Conservation (phyloP, 2,329 filamentous ascomycete genomes). For the Diaporthe capsici region DNA sequence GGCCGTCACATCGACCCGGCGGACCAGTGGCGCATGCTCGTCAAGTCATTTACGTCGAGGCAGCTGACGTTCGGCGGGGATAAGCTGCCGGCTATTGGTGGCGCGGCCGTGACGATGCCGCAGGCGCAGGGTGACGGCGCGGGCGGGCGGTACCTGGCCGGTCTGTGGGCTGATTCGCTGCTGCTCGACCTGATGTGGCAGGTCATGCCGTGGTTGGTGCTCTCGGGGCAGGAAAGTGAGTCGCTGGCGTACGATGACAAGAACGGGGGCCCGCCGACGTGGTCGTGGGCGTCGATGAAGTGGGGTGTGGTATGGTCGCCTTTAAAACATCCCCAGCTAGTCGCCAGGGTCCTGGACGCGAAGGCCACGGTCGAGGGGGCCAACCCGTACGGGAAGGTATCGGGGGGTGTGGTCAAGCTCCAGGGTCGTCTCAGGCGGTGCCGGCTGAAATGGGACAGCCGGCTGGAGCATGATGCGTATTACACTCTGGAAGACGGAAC, state of each 20-base stretch:
- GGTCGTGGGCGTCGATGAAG: conserved; percentile 25
- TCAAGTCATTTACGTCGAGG: conserved; percentile 19
- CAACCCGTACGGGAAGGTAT: conserved; percentile 1
- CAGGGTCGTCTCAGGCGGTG: conserved; percentile 11
- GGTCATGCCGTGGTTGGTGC: conserved; percentile 23
- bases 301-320: conserved; percentile 16
- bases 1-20: background rate
- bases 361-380: conserved; percentile 1
- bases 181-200: conserved; percentile 28
- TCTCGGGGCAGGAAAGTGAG: background rate
- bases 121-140: background rate
- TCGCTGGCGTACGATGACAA: conserved; percentile 9
- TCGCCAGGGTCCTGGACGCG: conserved; percentile 1
- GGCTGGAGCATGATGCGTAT: conserved; percentile 2
- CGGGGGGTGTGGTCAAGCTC: background rate
- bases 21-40: conserved; percentile 23
- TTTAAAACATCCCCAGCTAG: background rate
- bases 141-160: background rate
- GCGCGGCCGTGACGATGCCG: conserved; percentile 5
- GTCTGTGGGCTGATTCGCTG: background rate
- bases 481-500: background rate
- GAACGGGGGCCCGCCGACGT: conserved; percentile 8
- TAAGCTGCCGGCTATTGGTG: conserved; percentile 3
- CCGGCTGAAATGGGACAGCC: background rate
- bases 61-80: conserved; percentile 2